Base-by-base conservation (phyloP, 257 asterid species). In the Echites panduratus region DNA sequence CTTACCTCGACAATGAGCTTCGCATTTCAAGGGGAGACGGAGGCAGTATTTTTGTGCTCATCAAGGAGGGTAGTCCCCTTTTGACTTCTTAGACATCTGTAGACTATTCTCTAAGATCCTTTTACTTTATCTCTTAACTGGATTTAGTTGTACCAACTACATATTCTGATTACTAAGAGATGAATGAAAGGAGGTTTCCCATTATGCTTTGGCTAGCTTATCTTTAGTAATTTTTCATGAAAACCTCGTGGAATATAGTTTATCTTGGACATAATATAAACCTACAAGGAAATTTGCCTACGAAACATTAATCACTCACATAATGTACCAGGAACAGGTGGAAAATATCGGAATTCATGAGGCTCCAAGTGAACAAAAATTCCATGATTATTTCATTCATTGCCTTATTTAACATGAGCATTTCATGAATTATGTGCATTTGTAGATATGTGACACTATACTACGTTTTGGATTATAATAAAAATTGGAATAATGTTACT, bases 11-110 rank as follows among this genome's bases (percentile, higher is more conserved):
- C 61, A 63, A 79, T 0, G 97, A 92, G 78, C 95, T 95, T 64
- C 86, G 98, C 5, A 90, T 95, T 70, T 90, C 98, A 19, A 83
- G 96, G 75, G 96, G 97, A 43, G 98, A 90, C 71, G 98, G 87
- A 17, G 99, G 97, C 79, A 82, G 93, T 79, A 77, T 89, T 4
- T 92, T 86, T 77, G 98, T 92, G 80, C 91, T 90, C 78, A 73
- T 95, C 80, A 95, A 90, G 83, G 95, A 83, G 80, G 88, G 87
- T 73, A 84, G 89, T 67, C 79, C 90, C 73, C 96, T 94, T 67
- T 70, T 88, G 88, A 71, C 19, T 24, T 72, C 82, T 38, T 88
- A 81, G 73, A 75, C 48, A 17, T 29, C 22, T 38, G 19, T 38
- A 4, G 24, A 64, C 16, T 38, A 64, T 5, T 14, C 9, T 40